These are phyloP conservation scores for Kickxella alabastrina DNA, from an alignment of 192 early-diverging fungal species.

Conservation along the genomic window DNA sequence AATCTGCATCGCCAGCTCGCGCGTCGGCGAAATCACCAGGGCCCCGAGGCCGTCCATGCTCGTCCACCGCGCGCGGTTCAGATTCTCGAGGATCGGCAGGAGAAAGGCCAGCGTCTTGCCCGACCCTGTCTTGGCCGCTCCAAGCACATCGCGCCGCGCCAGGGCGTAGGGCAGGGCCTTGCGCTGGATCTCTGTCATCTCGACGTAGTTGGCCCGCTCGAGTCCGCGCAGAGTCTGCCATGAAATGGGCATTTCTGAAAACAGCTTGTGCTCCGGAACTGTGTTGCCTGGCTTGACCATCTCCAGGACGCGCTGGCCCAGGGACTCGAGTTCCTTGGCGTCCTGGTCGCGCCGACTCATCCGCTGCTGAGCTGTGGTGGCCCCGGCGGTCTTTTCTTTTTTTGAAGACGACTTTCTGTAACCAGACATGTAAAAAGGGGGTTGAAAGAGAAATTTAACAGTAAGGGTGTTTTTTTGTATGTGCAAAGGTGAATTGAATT, in stretches of 20 bases:
- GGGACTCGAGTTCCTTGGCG: slow-evolving; percentile 21
- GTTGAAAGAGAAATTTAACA: no score
- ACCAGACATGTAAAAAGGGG: no score
- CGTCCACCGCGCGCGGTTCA: slow-evolving; percentile 84
- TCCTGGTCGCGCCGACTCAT: slow-evolving; percentile 33
- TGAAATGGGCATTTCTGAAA: slow-evolving; percentile 43
- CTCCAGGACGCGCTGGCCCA: slow-evolving; percentile 38
- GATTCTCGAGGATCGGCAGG: slow-evolving; percentile 75
- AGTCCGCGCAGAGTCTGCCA: slow-evolving; percentile 63
- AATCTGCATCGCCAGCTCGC: slow-evolving; percentile 84
- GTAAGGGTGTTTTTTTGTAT: no score
- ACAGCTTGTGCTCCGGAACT: slow-evolving; percentile 17
- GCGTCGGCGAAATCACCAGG: slow-evolving; percentile 77
- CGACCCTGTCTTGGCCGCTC: slow-evolving; percentile 83
- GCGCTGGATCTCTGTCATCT: slow-evolving; percentile 93
- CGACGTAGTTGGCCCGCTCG: slow-evolving; percentile 74
- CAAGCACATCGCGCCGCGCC: slow-evolving; percentile 69
- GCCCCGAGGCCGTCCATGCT: slow-evolving; percentile 75
- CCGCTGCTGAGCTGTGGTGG: slow-evolving; percentile 28
- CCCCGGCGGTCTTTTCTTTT: slow-evolving; percentile 12
- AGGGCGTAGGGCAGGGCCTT: slow-evolving; percentile 70
- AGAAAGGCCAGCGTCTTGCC: slow-evolving; percentile 82
- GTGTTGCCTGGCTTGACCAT: slow-evolving; percentile 15
- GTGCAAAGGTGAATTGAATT: no score
- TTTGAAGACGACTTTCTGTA: neutral